Conservation (phyloP, 345 rosid species). For the Rhodomyrtus tomentosa region DNA sequence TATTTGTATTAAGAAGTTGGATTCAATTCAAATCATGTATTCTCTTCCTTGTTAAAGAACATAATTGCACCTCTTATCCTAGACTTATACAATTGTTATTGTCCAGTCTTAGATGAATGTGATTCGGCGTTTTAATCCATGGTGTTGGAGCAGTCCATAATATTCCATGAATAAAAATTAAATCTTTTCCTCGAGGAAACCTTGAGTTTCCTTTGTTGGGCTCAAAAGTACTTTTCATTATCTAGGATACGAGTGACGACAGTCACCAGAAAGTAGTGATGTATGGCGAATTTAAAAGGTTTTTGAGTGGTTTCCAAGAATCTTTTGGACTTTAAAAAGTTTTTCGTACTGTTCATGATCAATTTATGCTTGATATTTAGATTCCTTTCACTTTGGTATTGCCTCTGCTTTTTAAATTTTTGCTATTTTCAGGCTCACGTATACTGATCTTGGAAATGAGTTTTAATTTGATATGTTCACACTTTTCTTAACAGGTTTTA, state of each 20-base stretch:
- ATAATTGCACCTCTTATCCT: not conserved
- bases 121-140: not conserved
- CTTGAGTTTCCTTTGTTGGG: not conserved
- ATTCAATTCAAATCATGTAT: not conserved
- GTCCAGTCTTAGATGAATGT: not conserved
- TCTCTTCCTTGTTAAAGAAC: not conserved
- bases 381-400: not conserved
- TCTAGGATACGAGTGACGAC: not conserved
- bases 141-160: not conserved
- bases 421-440: not conserved
- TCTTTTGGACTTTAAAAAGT: not conserved
- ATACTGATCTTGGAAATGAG: not conserved
- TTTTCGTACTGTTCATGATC: not conserved
- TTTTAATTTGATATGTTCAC: not conserved
- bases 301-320: not conserved
- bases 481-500: slow-evolving; percentile 47
- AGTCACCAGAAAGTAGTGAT: not conserved
- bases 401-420: not conserved
- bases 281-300: not conserved
- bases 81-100: not conserved
- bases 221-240: not conserved
- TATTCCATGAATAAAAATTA: not conserved
- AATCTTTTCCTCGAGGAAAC: not conserved
- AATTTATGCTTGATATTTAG: not conserved
- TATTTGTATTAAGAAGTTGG: not conserved